A percentile compares a stretch with the other conserved stretches of the same genome.
phyloP scores from a whole-genome alignment of 2,329 filamentous ascomycete species.

The Teratosphaeria epicoccoides region DNA sequence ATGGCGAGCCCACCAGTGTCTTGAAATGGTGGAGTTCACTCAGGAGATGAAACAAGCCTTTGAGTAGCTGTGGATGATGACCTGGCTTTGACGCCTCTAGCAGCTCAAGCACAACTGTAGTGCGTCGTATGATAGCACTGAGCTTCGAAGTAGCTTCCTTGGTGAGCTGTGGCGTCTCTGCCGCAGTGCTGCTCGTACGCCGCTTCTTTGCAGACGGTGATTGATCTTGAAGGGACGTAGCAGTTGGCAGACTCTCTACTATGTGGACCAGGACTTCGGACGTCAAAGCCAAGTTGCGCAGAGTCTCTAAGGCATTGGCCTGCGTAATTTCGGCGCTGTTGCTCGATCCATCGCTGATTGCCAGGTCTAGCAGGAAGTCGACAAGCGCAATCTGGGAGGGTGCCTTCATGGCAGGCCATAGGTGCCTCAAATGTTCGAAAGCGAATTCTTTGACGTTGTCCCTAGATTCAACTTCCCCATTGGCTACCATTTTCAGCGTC shows the following conservation, averaged over 20 bases:
- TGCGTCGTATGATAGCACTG: constrained; percentile 57
- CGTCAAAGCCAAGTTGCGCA: constrained; percentile 63
- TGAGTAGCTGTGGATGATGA: constrained; percentile 64
- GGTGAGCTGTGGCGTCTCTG: constrained; percentile 52
- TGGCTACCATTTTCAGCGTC: constrained; percentile 42
- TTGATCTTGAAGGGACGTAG: constrained; percentile 60
- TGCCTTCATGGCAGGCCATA: constrained; percentile 64
- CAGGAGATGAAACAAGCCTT: constrained; percentile 72
- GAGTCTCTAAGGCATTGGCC: constrained; percentile 56
- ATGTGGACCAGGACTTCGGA: constrained; percentile 62
- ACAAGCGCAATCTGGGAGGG: constrained; percentile 51
- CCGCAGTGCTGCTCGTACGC: constrained; percentile 57
- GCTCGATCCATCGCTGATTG: constrained; percentile 34
- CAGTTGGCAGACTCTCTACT: constrained; percentile 61
- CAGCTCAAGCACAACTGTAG: constrained; percentile 80
- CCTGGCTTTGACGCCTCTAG: constrained; percentile 71
- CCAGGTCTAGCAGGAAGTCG: constrained; percentile 52
- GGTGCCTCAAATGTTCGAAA: constrained; percentile 57
- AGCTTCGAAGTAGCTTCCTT: constrained; percentile 56
- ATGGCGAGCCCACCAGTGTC: constrained; percentile 68
- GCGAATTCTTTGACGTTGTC: constrained; percentile 50
- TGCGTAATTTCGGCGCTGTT: constrained; percentile 29
- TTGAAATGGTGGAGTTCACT: constrained; percentile 79
- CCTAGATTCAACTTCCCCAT: constrained; percentile 29
- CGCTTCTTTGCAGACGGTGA: constrained; percentile 68